Evolutionary conservation across 805 yeast species (phyloP), one percentile per base, ranked within the genome.

Genomic region (Saccharomycopsis guyanensis): DNA sequence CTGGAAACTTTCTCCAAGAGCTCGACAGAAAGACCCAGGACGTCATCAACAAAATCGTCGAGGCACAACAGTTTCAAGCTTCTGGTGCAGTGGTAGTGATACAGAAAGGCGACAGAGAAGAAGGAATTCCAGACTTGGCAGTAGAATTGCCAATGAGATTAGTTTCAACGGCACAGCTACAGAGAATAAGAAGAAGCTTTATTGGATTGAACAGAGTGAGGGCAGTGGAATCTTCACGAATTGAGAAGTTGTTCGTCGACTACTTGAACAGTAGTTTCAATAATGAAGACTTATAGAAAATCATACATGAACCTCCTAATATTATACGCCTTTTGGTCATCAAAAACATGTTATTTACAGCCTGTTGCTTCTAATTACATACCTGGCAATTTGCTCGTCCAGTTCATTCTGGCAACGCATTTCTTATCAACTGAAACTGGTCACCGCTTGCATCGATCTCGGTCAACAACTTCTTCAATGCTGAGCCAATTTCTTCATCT

Each of bases 151-250:
- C 96, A 2, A 57, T 75, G 2, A 65, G 65, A 3, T 63, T 73
- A 1, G 77, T 84, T 6, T 75, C 86, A 12, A 68, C 80, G 34
- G 86, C 96, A 0, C 88, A 85, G 57, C 60, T 93, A 44, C 96
- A 89, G 56, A 70, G 98, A 50, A 68, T 86, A 12, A 72, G 95
- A 61, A 72, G 98, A 55, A 81, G 88, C 15, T 91, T 83, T 62
- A 76, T 89, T n/a, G 70, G 77, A 34, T 69, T 91, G 61, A 87
- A 91, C 60, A 75, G 86, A 55, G 77, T 88, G 70, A 72, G 96
- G 56, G 77, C 80, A 36, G 69, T 88, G 38, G 93, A 86, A 43
- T 57, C 69, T 19, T 79, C 75, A 23, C 66, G 95, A 56, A 85
- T 91, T 20, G 72, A 68, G 3, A 76, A 80, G 1, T 60, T 86